Evolutionary conservation across 306 rosid species (phyloP), one percentile per base, ranked within the genome.

Genomic region (Begonia fuchsioides): DNA sequence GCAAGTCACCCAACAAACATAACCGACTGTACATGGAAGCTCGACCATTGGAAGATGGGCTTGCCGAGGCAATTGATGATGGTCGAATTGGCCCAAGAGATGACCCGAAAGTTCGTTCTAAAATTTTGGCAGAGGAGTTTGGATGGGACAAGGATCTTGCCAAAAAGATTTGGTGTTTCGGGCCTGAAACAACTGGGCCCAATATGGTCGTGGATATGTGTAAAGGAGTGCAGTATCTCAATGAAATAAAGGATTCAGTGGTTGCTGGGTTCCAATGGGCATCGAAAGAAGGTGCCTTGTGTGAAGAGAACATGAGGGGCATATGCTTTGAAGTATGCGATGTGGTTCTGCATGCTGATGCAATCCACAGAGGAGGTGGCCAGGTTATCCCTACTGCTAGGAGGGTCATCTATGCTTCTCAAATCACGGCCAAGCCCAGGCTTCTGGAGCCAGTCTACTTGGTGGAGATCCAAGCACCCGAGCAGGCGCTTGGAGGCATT

Each of bases 21-120:
- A 86, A 86, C 68, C 70, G 95, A 15, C 61, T 86, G 15, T 85
- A 85, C 75, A 85, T 85, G 95, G 95, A 85, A 56, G 84, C 84
- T 12, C 72, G 84, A 0, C 84, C 84, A 2, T 0, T 62, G 64
- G 83, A 76, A 50, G 83, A 76, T 5, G 83, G 83, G 2, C 79
- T 76, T 49, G 56, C 83, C 1, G 83, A 76, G 76, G 83, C 83
- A 9, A 76, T 76, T 44, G 83, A 76, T 26, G 83, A 76, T 0
- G 83, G 79, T 0, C 72, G 72, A 11, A 76, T 76, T 35, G 83
- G 83, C 43, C 83, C 83, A 16, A 68, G 69, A 32, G 79, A 76
- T 58, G 83, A 76, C 55, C 83, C 83, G n/a, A 72, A 72, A 20
- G 8, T 39, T 14, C 76, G 79, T 6, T 69, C 79, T 0, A 72